phyloP scores from a whole-genome alignment of 2,329 filamentous ascomycete genomes.

The Cytospora mali region DNA sequence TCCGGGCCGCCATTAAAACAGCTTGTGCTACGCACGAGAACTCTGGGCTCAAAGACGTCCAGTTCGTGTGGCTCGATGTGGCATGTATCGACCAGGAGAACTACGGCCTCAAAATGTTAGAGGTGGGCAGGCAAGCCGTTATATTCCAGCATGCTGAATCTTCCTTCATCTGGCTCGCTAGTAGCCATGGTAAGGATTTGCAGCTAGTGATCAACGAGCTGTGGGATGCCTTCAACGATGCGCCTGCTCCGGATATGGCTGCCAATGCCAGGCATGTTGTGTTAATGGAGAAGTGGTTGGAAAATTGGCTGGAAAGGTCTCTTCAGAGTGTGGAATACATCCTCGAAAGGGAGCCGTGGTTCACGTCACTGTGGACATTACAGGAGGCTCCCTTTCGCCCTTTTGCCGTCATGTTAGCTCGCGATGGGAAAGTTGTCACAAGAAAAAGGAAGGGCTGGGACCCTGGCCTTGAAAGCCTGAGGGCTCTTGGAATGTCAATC shows the following conservation, averaged over 20 bases:
- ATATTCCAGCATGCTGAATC: background rate
- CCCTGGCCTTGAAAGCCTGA: background rate
- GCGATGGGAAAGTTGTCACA: background rate
- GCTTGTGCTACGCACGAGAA: background rate
- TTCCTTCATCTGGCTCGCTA: background rate
- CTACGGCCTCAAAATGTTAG: background rate
- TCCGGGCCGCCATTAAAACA: background rate
- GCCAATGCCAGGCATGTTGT: background rate
- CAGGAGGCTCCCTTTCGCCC: background rate
- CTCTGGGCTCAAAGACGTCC: background rate
- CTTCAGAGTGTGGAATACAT: background rate
- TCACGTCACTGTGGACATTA: background rate
- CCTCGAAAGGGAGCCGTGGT: background rate
- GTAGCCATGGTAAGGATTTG: background rate
- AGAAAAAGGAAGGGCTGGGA: background rate
- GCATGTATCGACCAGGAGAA: conserved; percentile 1
- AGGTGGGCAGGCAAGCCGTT: background rate
- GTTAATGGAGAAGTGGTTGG: background rate
- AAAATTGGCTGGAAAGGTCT: background rate
- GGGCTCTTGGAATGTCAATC: background rate
- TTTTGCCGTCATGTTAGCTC: background rate
- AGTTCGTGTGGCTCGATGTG: background rate
- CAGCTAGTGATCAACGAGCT: background rate
- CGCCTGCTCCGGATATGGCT: background rate
- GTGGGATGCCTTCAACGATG: background rate